Evolutionary conservation across 1,284 basidiomycete species (phyloP).

Genomic region (Boletus sp.): DNA sequence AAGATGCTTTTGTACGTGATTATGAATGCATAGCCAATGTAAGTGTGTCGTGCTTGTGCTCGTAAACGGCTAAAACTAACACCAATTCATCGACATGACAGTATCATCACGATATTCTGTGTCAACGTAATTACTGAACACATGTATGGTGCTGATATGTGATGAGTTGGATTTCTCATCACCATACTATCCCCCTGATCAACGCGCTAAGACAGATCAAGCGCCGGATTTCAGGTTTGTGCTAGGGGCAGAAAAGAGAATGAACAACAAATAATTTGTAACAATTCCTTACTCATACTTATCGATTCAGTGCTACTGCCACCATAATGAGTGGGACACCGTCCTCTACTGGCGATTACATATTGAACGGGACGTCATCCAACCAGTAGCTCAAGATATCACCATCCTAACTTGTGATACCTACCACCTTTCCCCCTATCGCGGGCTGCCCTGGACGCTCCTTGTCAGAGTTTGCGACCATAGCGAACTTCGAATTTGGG

Average conservation of each 20-base stretch:
- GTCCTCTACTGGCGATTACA: constrained; percentile 4
- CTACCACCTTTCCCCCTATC: neutral
- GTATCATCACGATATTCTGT: neutral
- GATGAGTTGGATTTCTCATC: too few species aligned
- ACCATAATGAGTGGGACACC: constrained; percentile 13
- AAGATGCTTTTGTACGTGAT: too few species aligned
- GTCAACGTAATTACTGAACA: neutral
- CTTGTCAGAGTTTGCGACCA: constrained; percentile 9
- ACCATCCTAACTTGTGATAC: constrained; percentile 21
- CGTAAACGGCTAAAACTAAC: too few species aligned
- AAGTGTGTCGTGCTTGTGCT: too few species aligned
- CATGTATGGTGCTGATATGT: neutral
- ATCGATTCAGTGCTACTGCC: constrained; percentile 15
- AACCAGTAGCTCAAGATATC: constrained; percentile 16
- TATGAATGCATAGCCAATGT: too few species aligned
- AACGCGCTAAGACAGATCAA: too few species aligned
- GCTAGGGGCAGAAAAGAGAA: too few species aligned
- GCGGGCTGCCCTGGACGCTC: fast-evolving
- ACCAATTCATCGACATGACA: neutral
- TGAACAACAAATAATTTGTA: too few species aligned
- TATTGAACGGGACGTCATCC: constrained; percentile 20
- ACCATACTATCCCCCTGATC: too few species aligned
- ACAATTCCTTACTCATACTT: too few species aligned
- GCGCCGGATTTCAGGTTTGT: too few species aligned
- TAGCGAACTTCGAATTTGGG: neutral